A percentile compares a stretch with the other conserved stretches of the same genome.
Conservation (phyloP, 2,329 filamentous ascomycete genomes). For the Cordyceps javanica region DNA sequence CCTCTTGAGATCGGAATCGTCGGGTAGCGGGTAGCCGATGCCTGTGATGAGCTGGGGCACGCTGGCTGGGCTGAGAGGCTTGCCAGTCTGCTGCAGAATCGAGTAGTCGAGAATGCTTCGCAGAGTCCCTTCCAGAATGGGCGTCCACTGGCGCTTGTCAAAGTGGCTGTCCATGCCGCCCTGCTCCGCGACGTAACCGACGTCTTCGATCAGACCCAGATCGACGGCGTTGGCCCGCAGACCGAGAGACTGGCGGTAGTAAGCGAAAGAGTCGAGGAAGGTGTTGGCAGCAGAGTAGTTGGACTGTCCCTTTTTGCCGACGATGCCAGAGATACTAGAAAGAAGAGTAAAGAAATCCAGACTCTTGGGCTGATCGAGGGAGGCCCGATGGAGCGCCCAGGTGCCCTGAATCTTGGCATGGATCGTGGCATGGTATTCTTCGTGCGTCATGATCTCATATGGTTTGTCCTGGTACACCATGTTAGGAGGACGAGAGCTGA, state of each 20-base stretch:
- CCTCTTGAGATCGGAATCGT: slow-evolving; percentile 18
- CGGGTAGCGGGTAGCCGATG: slow-evolving; percentile 20
- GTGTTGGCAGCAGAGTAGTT: slow-evolving; percentile 36
- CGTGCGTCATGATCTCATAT: slow-evolving; percentile 24
- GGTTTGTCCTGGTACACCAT: background rate
- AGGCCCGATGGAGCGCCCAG: slow-evolving; percentile 25
- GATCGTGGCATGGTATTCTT: slow-evolving; percentile 21
- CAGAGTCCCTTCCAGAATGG: slow-evolving; percentile 24
- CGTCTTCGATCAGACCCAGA: slow-evolving; percentile 28
- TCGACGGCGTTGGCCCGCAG: slow-evolving; percentile 25
- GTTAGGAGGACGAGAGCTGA: background rate
- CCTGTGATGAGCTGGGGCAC: slow-evolving; percentile 22
- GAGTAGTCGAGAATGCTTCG: slow-evolving; percentile 23
- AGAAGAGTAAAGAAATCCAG: slow-evolving; percentile 31
- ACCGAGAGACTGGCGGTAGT: slow-evolving; percentile 23
- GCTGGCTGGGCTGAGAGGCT: slow-evolving; percentile 14
- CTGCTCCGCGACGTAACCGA: slow-evolving; percentile 26
- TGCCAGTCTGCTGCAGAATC: slow-evolving; percentile 22
- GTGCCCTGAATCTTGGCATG: slow-evolving; percentile 26
- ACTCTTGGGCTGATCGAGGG: background rate
- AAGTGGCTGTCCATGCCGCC: slow-evolving; percentile 7
- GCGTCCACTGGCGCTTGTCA: slow-evolving; percentile 15
- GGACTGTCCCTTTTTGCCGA: slow-evolving; percentile 28
- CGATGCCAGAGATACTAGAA: slow-evolving; percentile 25
- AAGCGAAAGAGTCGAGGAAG: slow-evolving; percentile 32